Evolutionary conservation across 1,139 yeast species (phyloP).

Genomic region (Lodderomyces margitis): DNA sequence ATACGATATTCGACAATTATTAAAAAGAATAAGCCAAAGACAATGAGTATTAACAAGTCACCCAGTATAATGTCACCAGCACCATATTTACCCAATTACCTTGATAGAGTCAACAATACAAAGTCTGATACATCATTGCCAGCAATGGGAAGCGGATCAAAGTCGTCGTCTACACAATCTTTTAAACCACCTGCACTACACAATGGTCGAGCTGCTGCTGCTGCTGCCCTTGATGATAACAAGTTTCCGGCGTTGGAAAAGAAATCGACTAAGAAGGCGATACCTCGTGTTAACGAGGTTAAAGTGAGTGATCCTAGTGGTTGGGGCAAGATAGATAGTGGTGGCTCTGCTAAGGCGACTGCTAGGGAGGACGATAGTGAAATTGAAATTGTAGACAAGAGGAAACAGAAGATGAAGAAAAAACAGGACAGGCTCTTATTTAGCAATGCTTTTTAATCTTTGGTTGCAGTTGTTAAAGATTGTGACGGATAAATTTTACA

Average conservation of each 20-base stretch:
- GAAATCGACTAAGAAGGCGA: slow-evolving; percentile 31
- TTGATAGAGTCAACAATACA: slow-evolving; percentile 19
- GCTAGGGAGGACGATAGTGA: slow-evolving; percentile 11
- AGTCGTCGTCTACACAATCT: neutral
- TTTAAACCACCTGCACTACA: neutral
- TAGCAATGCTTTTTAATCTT: slow-evolving; percentile 4
- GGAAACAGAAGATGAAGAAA: slow-evolving; percentile 29
- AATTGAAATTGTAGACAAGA: slow-evolving; percentile 21
- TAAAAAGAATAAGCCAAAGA: slow-evolving; percentile 20
- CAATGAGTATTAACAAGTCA: slow-evolving; percentile 6
- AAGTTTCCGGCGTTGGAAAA: slow-evolving; percentile 44
- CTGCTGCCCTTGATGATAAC: slow-evolving; percentile 14
- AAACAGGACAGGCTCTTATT: slow-evolving; percentile 23
- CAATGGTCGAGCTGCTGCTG: neutral
- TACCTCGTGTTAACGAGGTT: slow-evolving; percentile 43
- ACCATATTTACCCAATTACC: slow-evolving; percentile 30
- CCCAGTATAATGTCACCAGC: neutral
- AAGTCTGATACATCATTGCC: neutral
- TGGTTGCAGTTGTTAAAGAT: too few species aligned
- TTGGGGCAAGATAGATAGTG: slow-evolving; percentile 22
- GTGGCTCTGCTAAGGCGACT: neutral
- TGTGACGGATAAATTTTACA: too few species aligned
- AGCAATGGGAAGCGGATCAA: neutral
- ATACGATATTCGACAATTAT: slow-evolving; percentile 44
- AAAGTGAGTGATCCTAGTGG: slow-evolving; percentile 22